Percentiles rank a stretch among this genome's conserved stretches.
Conservation (phyloP, 192 early-diverging fungal genomes). For the Coemansia erecta region DNA sequence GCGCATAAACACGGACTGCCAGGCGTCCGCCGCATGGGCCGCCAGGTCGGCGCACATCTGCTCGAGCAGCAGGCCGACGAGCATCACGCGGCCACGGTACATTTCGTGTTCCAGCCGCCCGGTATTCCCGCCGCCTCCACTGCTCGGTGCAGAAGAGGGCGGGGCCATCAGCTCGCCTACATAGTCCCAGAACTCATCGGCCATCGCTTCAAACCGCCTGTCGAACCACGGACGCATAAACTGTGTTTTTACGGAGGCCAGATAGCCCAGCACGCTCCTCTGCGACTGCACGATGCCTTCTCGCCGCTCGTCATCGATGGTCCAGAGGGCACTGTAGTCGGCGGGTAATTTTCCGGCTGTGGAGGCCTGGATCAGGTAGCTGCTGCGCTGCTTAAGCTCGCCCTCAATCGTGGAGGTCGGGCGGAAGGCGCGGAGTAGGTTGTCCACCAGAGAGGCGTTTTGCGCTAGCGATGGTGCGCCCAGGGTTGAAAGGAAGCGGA, state of each 20-base stretch:
- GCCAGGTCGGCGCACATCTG: conserved; percentile 41
- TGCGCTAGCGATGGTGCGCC: conserved; percentile 14
- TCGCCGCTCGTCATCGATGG: conserved; percentile 28
- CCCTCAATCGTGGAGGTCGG: conserved; percentile 30
- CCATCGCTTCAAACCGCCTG: conserved; percentile 4
- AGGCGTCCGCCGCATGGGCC: conserved; percentile 4
- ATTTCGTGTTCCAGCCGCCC: conserved; percentile 29
- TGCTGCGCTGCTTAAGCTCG: conserved; percentile 34
- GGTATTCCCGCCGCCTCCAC: not conserved
- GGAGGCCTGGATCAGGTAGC: conserved; percentile 19
- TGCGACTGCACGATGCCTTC: conserved; percentile 29
- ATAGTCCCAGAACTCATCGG: conserved; percentile 18
- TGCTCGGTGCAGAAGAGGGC: too few species aligned
- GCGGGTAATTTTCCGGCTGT: not conserved
- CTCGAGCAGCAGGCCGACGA: conserved; percentile 35
- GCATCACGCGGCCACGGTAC: conserved; percentile 23
- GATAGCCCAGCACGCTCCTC: conserved; percentile 21
- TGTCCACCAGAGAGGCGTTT: conserved; percentile 13
- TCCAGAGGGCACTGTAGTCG: conserved; percentile 34
- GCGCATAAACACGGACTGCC: conserved; percentile 25
- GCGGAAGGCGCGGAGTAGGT: conserved; percentile 37
- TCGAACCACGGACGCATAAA: conserved; percentile 45
- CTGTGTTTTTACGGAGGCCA: conserved; percentile 18
- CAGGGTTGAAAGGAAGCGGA: conserved; percentile 28
- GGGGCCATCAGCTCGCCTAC: conserved; percentile 20